These are phyloP conservation scores for Aspergillus intermedius DNA, from an alignment of 2,329 filamentous ascomycete species.

Conservation along the genomic window DNA sequence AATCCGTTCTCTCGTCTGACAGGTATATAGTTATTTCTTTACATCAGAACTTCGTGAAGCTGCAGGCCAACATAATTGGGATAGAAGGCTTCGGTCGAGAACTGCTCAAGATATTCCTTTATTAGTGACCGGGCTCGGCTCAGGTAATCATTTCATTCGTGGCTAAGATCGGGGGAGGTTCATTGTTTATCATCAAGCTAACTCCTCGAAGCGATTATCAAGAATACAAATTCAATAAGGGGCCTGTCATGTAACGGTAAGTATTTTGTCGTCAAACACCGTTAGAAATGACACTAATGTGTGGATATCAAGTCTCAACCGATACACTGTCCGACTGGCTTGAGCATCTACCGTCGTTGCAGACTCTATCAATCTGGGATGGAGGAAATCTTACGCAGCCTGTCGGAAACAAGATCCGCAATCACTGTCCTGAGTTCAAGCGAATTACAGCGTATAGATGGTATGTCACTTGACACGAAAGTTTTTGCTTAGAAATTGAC, in stretches of 20 bases:
- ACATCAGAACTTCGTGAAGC: conserved; percentile 35
- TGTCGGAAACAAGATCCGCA: conserved; percentile 48
- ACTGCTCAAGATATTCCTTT: conserved; percentile 24
- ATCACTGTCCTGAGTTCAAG: conserved; percentile 56
- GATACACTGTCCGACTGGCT: conserved; percentile 53
- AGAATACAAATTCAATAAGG: conserved; percentile 50
- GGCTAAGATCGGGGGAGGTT: not conserved
- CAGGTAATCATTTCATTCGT: conserved; percentile 28
- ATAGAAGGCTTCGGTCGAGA: conserved; percentile 17
- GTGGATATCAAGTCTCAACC: conserved; percentile 38
- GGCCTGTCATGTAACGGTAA: conserved; percentile 50
- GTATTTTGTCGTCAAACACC: conserved; percentile 4
- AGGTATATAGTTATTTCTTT: conserved; percentile 44
- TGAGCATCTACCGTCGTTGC: conserved; percentile 52
- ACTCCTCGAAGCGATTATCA: conserved; percentile 36
- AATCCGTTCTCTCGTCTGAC: conserved; percentile 3
- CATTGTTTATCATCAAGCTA: conserved; percentile 1
- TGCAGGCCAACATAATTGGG: conserved; percentile 14
- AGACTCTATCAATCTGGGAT: conserved; percentile 54
- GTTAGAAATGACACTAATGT: not conserved
- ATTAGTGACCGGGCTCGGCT: conserved; percentile 44
- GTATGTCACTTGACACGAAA: conserved; percentile 21
- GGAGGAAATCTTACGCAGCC: conserved; percentile 54
- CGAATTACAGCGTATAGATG: conserved; percentile 54
- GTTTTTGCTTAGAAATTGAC: conserved; percentile 4